phyloP scores from a whole-genome alignment of 805 yeast species.

The Yamadazyma insecticola region DNA sequence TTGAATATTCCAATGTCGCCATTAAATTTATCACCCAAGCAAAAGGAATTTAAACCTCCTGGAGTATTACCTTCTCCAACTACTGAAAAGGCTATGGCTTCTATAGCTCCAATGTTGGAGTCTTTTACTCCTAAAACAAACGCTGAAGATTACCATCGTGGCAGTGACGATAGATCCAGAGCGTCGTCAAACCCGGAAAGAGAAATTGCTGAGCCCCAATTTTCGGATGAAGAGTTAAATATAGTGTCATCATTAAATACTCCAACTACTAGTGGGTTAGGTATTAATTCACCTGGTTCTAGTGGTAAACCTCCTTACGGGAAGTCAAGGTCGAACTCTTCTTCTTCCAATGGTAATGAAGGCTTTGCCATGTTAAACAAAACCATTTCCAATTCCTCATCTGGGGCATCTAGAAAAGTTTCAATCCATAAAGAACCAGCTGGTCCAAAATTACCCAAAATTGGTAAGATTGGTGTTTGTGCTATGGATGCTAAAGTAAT shows the following conservation, averaged over 20 bases:
- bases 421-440: constrained; percentile 34
- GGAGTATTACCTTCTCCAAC: constrained; percentile 18
- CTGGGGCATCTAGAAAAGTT: constrained; percentile 25
- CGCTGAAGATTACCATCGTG: constrained; percentile 29
- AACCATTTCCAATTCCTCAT: constrained; percentile 32
- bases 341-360: constrained; percentile 9
- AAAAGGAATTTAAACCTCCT: not conserved
- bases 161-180: constrained; percentile 10
- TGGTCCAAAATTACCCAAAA: constrained; percentile 55
- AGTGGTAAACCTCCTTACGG: not conserved
- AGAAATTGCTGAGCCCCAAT: not conserved
- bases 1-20: constrained; percentile 32
- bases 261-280: not conserved
- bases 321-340: constrained; percentile 19
- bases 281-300: not conserved
- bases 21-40: constrained; percentile 18
- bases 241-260: not conserved
- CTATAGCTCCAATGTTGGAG: constrained; percentile 75
- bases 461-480: constrained; percentile 96
- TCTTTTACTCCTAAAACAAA: constrained; percentile 65
- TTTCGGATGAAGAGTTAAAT: constrained; percentile 4
- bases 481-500: constrained; percentile 98
- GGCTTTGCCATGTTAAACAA: constrained; percentile 24
- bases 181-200: constrained; percentile 5
- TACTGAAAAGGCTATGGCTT: constrained; percentile 62